Evolutionary conservation across 352 stramenopile genomes (phyloP), one percentile per base, ranked within the genome.

Genomic region (Phytophthora fragariaefolia): DNA sequence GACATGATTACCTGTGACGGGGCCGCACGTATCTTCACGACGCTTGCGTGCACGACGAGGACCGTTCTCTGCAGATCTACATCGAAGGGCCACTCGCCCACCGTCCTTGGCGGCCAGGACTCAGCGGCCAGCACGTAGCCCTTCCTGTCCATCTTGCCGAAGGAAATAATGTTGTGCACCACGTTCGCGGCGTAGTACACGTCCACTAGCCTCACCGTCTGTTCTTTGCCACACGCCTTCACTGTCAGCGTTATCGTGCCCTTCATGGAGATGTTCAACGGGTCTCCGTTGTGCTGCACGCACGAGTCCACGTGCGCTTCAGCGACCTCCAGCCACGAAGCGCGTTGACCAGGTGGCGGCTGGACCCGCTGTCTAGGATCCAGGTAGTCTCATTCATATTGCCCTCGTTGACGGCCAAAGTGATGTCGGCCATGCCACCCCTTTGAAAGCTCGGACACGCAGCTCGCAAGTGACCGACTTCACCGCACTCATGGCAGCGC

Each of bases 71-170:
- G 22, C 51, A 58, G 3, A 0, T 48, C 51, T 4, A 49, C 51
- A 22, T 58, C 36, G 17, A 58, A 58, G n/a, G 5, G 9, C 51
- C 22, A 38, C 51, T 3, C 51, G 32, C 22, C 20, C 51, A 13
- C 36, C 51, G 3, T 58, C 15, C 51, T 58, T 49, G 20, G 9
- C 34, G 1, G 32, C 51, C 30, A 47, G 7, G 6, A 58, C 50
- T 12, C 50, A 13, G 2, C 22, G 2, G 50, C 1, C 30, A 58
- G n/a, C 34, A 8, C n/a, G 20, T 47, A 58, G 1, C 28, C 50
- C 12, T 32, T 45, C 34, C 17, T 38, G 20, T 49, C 51, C 9
- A 49, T 10, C 22, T 5, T 22, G 3, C 51, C 51, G 51, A 49
- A 58, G n/a, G n/a, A n/a, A n/a, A n/a, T 55, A 27, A n/a, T n/a